Conservation (phyloP, 768 basidiomycete genomes). For the Daedalea quercina region DNA sequence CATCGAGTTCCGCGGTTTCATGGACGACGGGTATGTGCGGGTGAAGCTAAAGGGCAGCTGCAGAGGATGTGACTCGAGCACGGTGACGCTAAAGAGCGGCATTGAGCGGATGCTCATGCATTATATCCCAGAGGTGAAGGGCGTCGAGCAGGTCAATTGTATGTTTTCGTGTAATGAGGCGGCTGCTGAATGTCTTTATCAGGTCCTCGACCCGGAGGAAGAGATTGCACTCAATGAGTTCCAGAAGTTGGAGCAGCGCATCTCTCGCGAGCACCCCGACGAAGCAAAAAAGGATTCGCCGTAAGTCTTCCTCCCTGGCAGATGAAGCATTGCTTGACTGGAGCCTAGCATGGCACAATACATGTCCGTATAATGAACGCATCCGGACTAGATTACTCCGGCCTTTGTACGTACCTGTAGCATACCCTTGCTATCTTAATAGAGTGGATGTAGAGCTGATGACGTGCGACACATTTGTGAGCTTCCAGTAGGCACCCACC, state of each 20-base stretch:
- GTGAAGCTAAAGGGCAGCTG: constrained; percentile 97
- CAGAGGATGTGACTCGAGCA: constrained; percentile 88
- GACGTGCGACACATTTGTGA: too few species aligned
- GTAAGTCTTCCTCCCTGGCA: constrained; percentile 28
- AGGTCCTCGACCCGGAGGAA: constrained; percentile 92
- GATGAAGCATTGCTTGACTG: neutral
- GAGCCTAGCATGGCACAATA: constrained; percentile 66
- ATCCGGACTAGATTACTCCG: neutral
- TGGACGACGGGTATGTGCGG: constrained; percentile 75
- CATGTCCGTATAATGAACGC: constrained; percentile 56
- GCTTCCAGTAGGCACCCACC: too few species aligned
- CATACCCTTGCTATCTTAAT: too few species aligned
- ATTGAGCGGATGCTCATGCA: constrained; percentile 99
- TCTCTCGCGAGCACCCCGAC: constrained; percentile 34
- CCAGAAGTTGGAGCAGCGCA: constrained; percentile 65
- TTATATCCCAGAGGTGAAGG: constrained; percentile 94
- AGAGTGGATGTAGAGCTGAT: too few species aligned
- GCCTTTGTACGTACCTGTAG: too few species aligned
- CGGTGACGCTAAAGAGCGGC: constrained; percentile 92
- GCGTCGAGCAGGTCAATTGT: constrained; percentile 67
- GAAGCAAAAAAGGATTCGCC: constrained; percentile 33
- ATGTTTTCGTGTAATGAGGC: constrained; percentile 11
- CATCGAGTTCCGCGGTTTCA: constrained; percentile 91
- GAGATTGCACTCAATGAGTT: constrained; percentile 83
- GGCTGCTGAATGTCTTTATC: neutral